Percentiles rank a stretch among this genome's conserved stretches.
Conservation (phyloP, 1,139 yeast species). For the Candida freyschussii region DNA sequence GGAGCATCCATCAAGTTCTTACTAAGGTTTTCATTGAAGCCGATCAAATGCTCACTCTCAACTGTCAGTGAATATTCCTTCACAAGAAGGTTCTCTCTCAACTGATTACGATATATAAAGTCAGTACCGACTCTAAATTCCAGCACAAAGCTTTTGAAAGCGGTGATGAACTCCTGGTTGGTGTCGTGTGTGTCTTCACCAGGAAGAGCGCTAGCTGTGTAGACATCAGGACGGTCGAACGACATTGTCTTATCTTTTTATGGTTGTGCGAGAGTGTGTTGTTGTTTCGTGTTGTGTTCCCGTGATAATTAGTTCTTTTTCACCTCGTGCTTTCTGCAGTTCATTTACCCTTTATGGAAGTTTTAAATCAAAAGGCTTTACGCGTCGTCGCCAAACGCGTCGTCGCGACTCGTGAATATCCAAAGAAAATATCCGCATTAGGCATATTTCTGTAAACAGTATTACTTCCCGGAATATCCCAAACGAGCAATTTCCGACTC, state of each 20-base stretch:
- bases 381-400: no score
- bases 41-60: slow-evolving; percentile 78
- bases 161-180: slow-evolving; percentile 70
- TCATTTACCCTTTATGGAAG: slow-evolving; percentile 11
- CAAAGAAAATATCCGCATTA: no score
- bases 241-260: slow-evolving; percentile 20
- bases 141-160: slow-evolving; percentile 75
- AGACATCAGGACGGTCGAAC: slow-evolving; percentile 54
- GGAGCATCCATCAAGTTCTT: slow-evolving; percentile 85
- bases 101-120: slow-evolving; percentile 86
- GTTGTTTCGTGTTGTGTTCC: slow-evolving; percentile 1
- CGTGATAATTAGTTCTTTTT: no score
- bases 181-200: slow-evolving; percentile 69
- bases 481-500: no score
- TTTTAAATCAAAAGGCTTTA: no score
- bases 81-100: slow-evolving; percentile 79
- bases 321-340: no score
- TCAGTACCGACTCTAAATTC: slow-evolving; percentile 82
- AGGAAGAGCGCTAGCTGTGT: slow-evolving; percentile 80
- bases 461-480: no score
- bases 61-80: slow-evolving; percentile 72
- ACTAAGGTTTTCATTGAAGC: slow-evolving; percentile 84
- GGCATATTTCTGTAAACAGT: no score
- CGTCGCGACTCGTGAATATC: no score
- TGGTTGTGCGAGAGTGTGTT: not conserved